A percentile compares a stretch with the other conserved stretches of the same genome.
Conservation (phyloP, 129 eudicot species). For the Mikania micrantha region DNA sequence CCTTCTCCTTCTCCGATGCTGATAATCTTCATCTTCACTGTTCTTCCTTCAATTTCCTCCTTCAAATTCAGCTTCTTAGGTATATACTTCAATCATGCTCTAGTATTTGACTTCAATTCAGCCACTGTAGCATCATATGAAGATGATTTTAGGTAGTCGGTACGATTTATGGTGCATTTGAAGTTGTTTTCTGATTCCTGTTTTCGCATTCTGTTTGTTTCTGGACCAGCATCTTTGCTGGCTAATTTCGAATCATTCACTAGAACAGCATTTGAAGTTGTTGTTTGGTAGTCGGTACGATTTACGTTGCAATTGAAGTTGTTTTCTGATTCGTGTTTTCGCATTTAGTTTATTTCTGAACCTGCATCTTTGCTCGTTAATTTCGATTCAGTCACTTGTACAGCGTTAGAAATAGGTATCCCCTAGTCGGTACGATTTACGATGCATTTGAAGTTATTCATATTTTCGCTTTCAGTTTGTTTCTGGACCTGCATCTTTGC, state of each 20-base stretch:
- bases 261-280: not conserved
- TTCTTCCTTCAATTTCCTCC: constrained; percentile 1
- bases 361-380: not conserved
- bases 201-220: too few species aligned
- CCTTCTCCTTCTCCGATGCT: constrained; percentile 16
- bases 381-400: too few species aligned
- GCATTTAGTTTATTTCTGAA: not conserved
- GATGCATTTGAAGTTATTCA: too few species aligned
- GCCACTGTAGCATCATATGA: not conserved
- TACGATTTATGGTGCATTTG: too few species aligned
- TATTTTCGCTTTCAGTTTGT: too few species aligned
- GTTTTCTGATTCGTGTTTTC: constrained; percentile 1
- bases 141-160: too few species aligned
- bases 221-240: too few species aligned
- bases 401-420: too few species aligned
- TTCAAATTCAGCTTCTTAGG: constrained; percentile 9
- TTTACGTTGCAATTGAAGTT: constrained; percentile 1
- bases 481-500: too few species aligned
- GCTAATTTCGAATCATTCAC: too few species aligned
- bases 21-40: constrained; percentile 18
- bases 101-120: constrained; percentile 18
- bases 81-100: not conserved
- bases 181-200: too few species aligned
- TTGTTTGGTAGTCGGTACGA: not conserved
- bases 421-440: too few species aligned